phyloP scores from a whole-genome alignment of 305 asterid genomes.

The Fraxinus baroniana region DNA sequence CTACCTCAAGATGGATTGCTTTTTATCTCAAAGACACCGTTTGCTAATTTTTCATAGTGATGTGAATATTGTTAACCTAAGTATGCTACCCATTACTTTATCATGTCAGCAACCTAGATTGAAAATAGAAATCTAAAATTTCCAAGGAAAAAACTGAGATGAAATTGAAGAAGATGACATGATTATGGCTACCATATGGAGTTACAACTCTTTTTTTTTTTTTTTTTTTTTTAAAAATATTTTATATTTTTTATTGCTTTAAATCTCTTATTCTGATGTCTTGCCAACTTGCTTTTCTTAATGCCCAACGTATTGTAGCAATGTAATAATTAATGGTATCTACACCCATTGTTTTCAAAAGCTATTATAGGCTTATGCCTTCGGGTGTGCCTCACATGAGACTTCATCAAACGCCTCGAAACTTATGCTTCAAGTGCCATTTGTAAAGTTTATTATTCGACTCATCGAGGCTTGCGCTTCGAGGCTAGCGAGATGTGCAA shows the following conservation, averaged over 20 bases:
- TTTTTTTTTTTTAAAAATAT: no score
- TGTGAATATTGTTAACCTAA: not conserved
- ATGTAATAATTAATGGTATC: not conserved
- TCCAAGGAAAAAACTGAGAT: slow-evolving; percentile 2
- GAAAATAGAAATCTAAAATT: not conserved
- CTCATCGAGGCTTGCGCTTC: not conserved
- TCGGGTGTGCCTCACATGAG: not conserved
- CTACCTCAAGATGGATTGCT: not conserved
- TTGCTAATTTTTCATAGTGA: not conserved
- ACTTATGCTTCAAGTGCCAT: not conserved
- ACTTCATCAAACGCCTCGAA: not conserved
- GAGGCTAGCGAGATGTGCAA: not conserved
- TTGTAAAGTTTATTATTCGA: not conserved
- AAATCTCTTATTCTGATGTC: not conserved
- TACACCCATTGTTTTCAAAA: not conserved
- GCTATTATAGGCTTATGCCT: not conserved
- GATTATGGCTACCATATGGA: slow-evolving; percentile 12
- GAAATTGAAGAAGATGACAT: not conserved
- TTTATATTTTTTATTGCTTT: not conserved
- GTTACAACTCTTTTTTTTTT: not conserved
- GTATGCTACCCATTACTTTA: slow-evolving; percentile 3
- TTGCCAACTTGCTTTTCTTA: not conserved
- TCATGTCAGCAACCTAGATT: slow-evolving; percentile 8
- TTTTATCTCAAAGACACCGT: not conserved
- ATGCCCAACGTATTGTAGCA: not conserved